These are phyloP conservation scores for Pythium phragmitis DNA, from an alignment of 352 stramenopile species.

Conservation along the genomic window DNA sequence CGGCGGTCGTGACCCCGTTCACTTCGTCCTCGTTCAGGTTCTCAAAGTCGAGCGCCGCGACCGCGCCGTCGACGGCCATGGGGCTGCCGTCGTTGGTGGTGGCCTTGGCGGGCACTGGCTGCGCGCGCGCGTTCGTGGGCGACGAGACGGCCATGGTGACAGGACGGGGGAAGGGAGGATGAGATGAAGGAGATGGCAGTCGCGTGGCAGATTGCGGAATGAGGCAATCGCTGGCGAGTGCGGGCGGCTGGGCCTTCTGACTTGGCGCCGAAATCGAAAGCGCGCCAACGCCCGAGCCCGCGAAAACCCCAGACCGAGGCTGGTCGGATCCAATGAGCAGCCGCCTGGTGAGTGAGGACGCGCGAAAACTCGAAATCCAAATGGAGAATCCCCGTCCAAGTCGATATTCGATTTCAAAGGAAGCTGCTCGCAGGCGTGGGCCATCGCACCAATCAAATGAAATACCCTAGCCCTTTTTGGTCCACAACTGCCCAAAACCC, in stretches of 20 bases:
- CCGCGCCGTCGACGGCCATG: constrained; percentile 19
- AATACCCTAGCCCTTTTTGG: constrained; percentile 8
- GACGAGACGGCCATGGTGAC: constrained; percentile 14
- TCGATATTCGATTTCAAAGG: neutral
- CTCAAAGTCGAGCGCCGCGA: constrained; percentile 27
- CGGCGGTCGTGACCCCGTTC: neutral
- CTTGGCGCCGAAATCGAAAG: constrained; percentile 25
- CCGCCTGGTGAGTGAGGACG: neutral
- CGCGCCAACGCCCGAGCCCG: constrained; percentile 24
- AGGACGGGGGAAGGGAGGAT: neutral
- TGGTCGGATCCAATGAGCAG: too few relatives aligned
- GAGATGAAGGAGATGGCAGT: neutral
- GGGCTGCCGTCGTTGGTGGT: constrained; percentile 24
- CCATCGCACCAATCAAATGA: constrained; percentile 26
- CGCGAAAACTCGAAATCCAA: constrained; percentile 10
- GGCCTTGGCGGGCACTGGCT: constrained; percentile 7
- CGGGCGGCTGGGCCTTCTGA: neutral
- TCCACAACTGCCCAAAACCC: constrained; percentile 17
- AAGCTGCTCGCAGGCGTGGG: constrained; percentile 5
- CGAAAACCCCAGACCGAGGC: constrained; percentile 10
- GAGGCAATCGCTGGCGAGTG: neutral
- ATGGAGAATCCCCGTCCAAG: neutral
- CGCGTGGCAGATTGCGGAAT: constrained; percentile 25
- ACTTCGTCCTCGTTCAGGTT: constrained; percentile 23
- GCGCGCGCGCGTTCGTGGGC: constrained; percentile 12